Evolutionary conservation across 495 filamentous ascomycete genomes (phyloP).

Genomic region (Tirmania nivea): DNA sequence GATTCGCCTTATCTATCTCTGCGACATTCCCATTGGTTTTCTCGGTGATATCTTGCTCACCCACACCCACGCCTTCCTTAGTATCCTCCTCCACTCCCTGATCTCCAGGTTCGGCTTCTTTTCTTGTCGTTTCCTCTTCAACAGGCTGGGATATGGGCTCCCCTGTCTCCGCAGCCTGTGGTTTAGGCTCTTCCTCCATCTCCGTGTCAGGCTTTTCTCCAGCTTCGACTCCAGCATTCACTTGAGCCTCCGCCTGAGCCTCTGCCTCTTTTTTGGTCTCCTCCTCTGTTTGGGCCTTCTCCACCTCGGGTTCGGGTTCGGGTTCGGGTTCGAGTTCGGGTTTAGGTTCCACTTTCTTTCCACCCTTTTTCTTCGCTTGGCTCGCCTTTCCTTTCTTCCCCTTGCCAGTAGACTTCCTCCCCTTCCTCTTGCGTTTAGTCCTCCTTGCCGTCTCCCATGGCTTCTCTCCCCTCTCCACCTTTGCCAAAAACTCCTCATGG

Average conservation of each 20-base stretch:
- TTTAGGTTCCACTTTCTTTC: background rate
- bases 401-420: background rate
- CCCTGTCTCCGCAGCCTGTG: background rate
- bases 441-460: constrained; percentile 50
- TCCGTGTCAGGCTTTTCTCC: constrained; percentile 3
- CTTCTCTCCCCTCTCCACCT: constrained; percentile 54
- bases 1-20: background rate
- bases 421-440: constrained; percentile 1
- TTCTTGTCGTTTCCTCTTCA: background rate
- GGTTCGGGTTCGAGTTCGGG: background rate
- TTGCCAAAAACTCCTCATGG: constrained; percentile 52
- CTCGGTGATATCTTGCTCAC: no score
- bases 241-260: constrained; percentile 5
- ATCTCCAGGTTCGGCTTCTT: no score
- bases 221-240: constrained; percentile 7
- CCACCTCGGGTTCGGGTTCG: background rate
- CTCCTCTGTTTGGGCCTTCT: constrained; percentile 1
- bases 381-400: background rate
- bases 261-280: background rate
- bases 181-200: no score
- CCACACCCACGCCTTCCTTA: no score
- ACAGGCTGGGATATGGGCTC: background rate
- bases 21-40: no score
- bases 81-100: no score
- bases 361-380: background rate